These are phyloP conservation scores for Rhodocollybia butyracea DNA, from an alignment of 768 basidiomycete species.

Conservation along the genomic window DNA sequence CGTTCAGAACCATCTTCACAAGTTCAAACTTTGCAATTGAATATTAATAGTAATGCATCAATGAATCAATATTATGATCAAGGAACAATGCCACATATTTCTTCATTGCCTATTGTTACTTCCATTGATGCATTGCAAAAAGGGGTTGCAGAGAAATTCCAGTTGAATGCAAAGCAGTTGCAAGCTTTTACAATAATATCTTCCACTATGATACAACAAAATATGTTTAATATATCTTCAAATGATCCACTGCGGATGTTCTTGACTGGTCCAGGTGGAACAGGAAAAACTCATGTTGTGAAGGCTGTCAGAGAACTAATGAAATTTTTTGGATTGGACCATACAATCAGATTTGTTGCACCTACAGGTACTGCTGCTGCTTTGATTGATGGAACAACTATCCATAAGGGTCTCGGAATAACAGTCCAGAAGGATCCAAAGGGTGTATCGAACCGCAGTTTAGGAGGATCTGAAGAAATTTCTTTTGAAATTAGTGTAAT, in stretches of 20 bases:
- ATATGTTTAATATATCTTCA: slow-evolving; percentile 7
- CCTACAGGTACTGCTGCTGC: slow-evolving; percentile 28
- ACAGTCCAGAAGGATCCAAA: slow-evolving; percentile 15
- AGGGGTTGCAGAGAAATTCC: neutral
- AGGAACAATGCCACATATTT: neutral
- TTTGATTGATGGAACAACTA: slow-evolving; percentile 25
- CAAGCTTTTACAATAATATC: slow-evolving; percentile 10
- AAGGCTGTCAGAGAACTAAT: slow-evolving; percentile 21
- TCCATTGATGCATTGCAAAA: too few species aligned
- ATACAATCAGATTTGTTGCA: slow-evolving; percentile 23
- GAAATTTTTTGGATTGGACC: slow-evolving; percentile 14
- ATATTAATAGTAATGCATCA: neutral
- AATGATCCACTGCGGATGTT: slow-evolving; percentile 12
- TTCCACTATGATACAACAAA: neutral
- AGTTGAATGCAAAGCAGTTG: slow-evolving; percentile 15
- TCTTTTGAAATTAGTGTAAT: slow-evolving; percentile 13
- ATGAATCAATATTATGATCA: neutral
- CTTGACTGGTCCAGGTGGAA: slow-evolving; percentile 27
- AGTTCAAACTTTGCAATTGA: neutral
- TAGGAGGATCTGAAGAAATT: slow-evolving; percentile 11
- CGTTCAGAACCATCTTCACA: neutral
- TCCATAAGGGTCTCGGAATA: slow-evolving; percentile 22
- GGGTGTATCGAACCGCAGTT: slow-evolving; percentile 13
- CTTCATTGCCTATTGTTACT: too few species aligned
- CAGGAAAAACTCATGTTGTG: slow-evolving; percentile 30